Evolutionary conservation across 2,329 filamentous ascomycete species (phyloP), one percentile per base, ranked within the genome.

Genomic region (Sporothrix variecibatus): DNA sequence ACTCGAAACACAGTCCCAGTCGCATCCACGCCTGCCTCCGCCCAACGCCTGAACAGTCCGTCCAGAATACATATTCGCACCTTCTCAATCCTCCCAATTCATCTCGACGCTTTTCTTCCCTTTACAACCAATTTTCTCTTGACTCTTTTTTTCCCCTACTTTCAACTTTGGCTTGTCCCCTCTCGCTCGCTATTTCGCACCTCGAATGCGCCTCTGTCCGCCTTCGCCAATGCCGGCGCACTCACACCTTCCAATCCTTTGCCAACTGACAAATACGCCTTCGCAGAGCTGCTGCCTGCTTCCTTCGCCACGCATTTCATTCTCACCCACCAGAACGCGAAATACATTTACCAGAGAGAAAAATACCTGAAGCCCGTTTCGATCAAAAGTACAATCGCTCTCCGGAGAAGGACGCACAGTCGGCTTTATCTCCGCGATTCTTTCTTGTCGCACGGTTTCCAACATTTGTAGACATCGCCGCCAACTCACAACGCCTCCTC

Each of bases 251-350:
- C 28, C 28, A 9, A 38, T 4, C 20, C 56, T 53, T 70, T 58
- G 46, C 53, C 53, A 64, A 72, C 34, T 75, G 72, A 72, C 75
- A 73, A 75, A 72, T 72, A n/a, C 58, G 28, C 34, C 8, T n/a
- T 40, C 40, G 11, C 20, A 28, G 34, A 40, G 51, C 74, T 76
- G 75, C 28, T 76, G 75, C 75, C 75, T 76, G 71, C 74, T 34
- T 38, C n/a, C 67, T 68, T 75, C 71, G 72, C 74, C 74, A 76
- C 75, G 49, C 72, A 53, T 43, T 15, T 62, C 49, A 40, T 23
- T 60, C 28, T 60, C 26, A 56, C 31, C 49, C 28, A 26, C 53
- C 62, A 28, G 7, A 23, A 12, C 8, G 34, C 26, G 2, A 17
- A n/a, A 40, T 26, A 34, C 31, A 26, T 12, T 40, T n/a, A 23